Evolutionary conservation across 2,329 filamentous ascomycete species (phyloP), one percentile per base, ranked within the genome.

Genomic region (Dactylellina leptospora): DNA sequence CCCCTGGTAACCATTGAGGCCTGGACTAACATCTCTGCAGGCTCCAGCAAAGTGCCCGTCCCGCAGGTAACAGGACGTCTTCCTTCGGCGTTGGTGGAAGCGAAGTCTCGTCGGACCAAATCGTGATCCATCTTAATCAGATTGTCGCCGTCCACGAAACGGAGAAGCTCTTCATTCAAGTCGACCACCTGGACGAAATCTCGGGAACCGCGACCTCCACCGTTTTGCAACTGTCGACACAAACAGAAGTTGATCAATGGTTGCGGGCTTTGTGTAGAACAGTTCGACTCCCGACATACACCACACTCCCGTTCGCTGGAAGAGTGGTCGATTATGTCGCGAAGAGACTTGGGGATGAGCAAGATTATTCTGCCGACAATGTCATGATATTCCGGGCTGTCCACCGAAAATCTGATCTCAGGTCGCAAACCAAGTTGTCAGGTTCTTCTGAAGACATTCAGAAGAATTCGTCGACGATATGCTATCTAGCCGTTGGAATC

Each of bases 301-400:
- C 82, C 20, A 84, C 59, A 16, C 50, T 74, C 9, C 74, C 75
- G 13, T 73, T 69, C 20, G 63, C 74, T n/a, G 44, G 81, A n/a
- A 82, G 82, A 75, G 85, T 87, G 16, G 81, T 89, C 10, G 85
- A 88, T 74, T 85, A 88, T 77, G 84, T 87, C 40, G 85, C 85
- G 18, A 82, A 85, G 38, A 83, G 86, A 58, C 81, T 90, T 20
- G 88, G 90, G 76, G 82, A 85, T 64, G 86, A 89, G 74, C 82
- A 85, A 62, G 88, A 91, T 78, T 91, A 90, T 77, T 86, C 90
- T 74, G 85, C 87, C 28, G 81, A 84, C 27, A 85, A 86, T 73
- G 90, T 90, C 78, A 85, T 85, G 73, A 85, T 90, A 75, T 90
- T 88, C 80, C 86, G 87, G 72, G 87, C 89, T 6, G 86, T 90